Base-by-base conservation (phyloP, 129 eudicot species). In the Tagetes erecta region DNA sequence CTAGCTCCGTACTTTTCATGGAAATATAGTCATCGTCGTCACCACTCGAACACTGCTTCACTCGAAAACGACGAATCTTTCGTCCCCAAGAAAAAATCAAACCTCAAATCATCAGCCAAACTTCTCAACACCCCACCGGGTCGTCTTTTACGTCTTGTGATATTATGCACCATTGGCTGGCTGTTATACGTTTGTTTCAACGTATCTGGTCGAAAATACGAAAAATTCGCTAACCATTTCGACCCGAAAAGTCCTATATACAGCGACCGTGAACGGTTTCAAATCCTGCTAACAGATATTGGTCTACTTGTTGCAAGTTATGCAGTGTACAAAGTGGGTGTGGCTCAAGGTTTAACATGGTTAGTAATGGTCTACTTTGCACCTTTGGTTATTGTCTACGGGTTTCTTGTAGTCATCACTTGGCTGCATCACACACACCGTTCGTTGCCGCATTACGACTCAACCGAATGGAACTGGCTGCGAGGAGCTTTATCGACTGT, bases 341-440 rank as follows among this genome's bases (percentile, higher is more conserved):
- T 57, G 64, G 38, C 64, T 30, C 64, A 57, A 57, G 64, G 64
- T 13, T 3, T 57, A n/a, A 57, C 64, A 31, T 57, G 64, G 64
- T 38, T 57, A 3, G 64, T 57, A 38, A 1, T 31, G n/a, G 64
- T 57, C 38, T 57, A 57, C 64, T 57, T 57, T 8, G 64, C 64
- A 0, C 64, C 64, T 27, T 57, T 57, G 64, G 64, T 57, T 7
- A 57, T 57, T 1, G 64, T 57, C 0, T 57, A 57, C 38, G 64
- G 64, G 39, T 57, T 57, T 38, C 64, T 57, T 0, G 64, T 51
- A 7, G 31, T 51, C 30, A 51, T 51, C 57, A 51, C 57, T 3
- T 51, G 57, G 57, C 0, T 51, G 57, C 57, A 51, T 8, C 57
- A 51, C 57, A 51, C 57, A 0, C 57, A 51, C 57, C 57, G 31